Percentiles rank a stretch among this genome's conserved stretches.
Conservation (phyloP, 2,329 filamentous ascomycete species). For the Phaeosphaeria sp. region DNA sequence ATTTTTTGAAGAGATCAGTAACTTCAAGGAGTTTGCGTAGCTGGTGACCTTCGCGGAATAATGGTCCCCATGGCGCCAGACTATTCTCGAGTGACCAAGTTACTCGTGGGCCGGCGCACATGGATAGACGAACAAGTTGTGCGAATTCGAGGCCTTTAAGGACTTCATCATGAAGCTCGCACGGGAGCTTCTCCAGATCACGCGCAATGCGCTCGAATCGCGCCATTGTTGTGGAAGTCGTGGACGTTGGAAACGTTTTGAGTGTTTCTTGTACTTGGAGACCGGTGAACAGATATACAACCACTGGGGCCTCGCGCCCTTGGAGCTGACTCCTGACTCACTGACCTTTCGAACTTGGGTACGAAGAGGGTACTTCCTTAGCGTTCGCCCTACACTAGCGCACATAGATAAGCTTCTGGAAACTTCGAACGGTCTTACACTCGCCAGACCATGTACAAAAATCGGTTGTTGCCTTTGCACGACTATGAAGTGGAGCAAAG, state of each 20-base stretch:
- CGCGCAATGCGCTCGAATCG: constrained; percentile 7
- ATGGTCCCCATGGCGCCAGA: constrained; percentile 5
- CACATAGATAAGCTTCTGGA: background rate
- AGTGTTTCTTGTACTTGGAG: background rate
- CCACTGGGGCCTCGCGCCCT: background rate
- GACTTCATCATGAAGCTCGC: constrained; percentile 9
- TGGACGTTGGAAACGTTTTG: background rate
- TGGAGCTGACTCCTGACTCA: background rate
- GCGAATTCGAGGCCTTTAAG: constrained; percentile 10
- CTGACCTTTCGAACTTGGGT: background rate
- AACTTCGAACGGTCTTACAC: background rate
- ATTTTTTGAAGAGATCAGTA: constrained; percentile 1
- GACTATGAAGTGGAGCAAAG: background rate
- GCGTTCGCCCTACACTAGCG: background rate
- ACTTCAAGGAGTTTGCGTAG: background rate
- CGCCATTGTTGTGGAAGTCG: background rate
- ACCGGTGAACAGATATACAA: background rate
- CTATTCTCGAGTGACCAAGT: constrained; percentile 14
- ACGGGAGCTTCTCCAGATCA: constrained; percentile 14
- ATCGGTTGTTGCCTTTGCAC: background rate
- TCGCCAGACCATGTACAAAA: background rate
- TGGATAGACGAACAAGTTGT: constrained; percentile 11
- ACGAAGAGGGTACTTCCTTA: background rate
- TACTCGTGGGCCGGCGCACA: constrained; percentile 8
- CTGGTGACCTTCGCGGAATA: background rate